These are phyloP conservation scores for Cornus florida DNA, from an alignment of 148 eudicot species.

Conservation along the genomic window DNA sequence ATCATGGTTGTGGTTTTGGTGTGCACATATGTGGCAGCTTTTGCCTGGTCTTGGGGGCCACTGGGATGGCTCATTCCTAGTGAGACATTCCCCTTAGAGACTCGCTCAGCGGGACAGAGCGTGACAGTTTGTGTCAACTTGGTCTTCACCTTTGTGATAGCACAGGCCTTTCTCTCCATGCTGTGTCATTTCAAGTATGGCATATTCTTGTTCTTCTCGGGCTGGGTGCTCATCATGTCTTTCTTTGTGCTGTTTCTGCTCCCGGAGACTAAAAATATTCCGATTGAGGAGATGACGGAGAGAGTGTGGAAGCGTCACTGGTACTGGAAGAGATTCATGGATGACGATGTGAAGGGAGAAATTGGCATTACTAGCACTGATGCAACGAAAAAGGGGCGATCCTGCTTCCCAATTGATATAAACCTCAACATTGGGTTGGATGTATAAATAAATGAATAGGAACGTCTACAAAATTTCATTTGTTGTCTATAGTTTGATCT, in stretches of 20 bases:
- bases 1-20: slow-evolving; percentile 71
- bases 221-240: slow-evolving; percentile 87
- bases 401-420: too few relatives aligned
- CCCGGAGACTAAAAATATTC: slow-evolving; percentile 91
- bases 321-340: slow-evolving; percentile 84
- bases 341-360: slow-evolving; percentile 22
- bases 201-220: slow-evolving; percentile 86
- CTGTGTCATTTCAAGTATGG: slow-evolving; percentile 78
- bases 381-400: slow-evolving; percentile 36
- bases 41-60: slow-evolving; percentile 98
- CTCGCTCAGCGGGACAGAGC: slow-evolving; percentile 92
- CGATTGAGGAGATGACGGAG: slow-evolving; percentile 95
- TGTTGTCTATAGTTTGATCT: too few relatives aligned
- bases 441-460: too few relatives aligned
- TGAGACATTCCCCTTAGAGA: slow-evolving; percentile 89
- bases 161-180: slow-evolving; percentile 89
- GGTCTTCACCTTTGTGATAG: slow-evolving; percentile 84
- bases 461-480: too few relatives aligned
- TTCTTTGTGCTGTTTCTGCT: slow-evolving; percentile 72
- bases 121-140: slow-evolving; percentile 79
- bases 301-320: slow-evolving; percentile 86
- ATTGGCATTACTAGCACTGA: slow-evolving; percentile 27
- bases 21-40: slow-evolving; percentile 75
- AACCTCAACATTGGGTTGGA: too few relatives aligned
- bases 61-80: slow-evolving; percentile 96